Base-by-base conservation (phyloP, 345 rosid species). In the Atalantia buxifolia region DNA sequence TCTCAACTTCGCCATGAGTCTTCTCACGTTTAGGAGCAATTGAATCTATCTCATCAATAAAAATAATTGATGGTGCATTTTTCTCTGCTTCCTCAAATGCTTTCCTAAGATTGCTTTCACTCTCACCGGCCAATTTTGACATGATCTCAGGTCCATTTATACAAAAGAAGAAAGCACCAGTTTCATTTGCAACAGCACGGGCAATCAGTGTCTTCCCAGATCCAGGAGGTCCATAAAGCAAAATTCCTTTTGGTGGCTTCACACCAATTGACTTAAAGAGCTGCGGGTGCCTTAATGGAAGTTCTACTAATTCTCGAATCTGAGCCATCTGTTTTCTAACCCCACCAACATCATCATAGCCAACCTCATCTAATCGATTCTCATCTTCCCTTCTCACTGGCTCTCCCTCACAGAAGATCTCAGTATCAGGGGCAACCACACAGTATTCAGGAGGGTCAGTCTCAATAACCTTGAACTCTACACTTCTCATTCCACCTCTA, bases 261-360 rank as follows among this genome's bases (percentile, higher is more conserved):
- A 95, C 99, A 85, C 99, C 99, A 82, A 95, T 95, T 4, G 99
- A 95, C 77, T 95, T 95, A 77, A 95, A 95, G 3, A 95, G 89
- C 75, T 93, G 99, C 6, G 98, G 99, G 77, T 95, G 99, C 84
- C 99, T 90, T 78, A 95, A 64, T 18, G 98, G 98, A 74, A 95
- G 93, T 82, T 95, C 99, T 73, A 95, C 99, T 45, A 93, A 79
- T 80, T 95, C 98, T 69, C 99, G 85, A 84, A 95, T 95, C 86
- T 93, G 98, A 80, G 99, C 99, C 99, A 95, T 95, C 69, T 95
- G 98, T 79, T 93, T 95, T 80, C 99, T 95, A 35, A 95, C 99
- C 69, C 99, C 99, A 76, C 99, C 98, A 85, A 95, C 99, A 86
- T 95, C 98, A 80, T 95, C 99, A 81, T 93, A 95, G 61, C 99